A percentile compares a stretch with the other conserved stretches of the same genome.
phyloP scores from a whole-genome alignment of 2,329 filamentous ascomycete genomes.

The Trichoderma sp. region DNA sequence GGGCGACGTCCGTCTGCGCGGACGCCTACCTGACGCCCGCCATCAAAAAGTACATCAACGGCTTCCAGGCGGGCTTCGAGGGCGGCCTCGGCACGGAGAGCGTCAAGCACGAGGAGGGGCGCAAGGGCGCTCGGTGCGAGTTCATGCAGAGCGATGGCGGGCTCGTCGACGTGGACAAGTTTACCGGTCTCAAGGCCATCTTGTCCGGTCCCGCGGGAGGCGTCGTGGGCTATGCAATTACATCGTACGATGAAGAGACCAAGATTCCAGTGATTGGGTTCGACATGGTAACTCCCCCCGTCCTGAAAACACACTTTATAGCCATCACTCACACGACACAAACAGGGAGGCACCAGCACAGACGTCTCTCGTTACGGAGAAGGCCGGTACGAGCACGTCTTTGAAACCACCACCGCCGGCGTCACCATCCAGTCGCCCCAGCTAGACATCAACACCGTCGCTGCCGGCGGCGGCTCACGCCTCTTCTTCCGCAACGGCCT shows the following conservation, averaged over 20 bases:
- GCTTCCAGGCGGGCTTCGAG: conserved; percentile 78
- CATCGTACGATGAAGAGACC: conserved; percentile 81
- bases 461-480: conserved; percentile 81
- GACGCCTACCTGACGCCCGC: conserved; percentile 51
- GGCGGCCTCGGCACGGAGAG: conserved; percentile 77
- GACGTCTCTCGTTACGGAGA: conserved; percentile 87
- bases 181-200: conserved; percentile 83
- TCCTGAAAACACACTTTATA: no score
- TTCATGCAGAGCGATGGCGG: conserved; percentile 92
- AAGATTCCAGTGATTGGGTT: conserved; percentile 89
- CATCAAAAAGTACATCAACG: conserved; percentile 58
- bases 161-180: conserved; percentile 72
- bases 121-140: conserved; percentile 78
- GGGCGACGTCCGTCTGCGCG: conserved; percentile 48
- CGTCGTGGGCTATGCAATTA: conserved; percentile 89
- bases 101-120: conserved; percentile 65
- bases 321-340: background rate
- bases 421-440: conserved; percentile 92
- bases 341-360: conserved; percentile 77
- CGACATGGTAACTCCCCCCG: conserved; percentile 65
- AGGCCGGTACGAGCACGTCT: conserved; percentile 88
- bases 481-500: conserved; percentile 88
- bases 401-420: conserved; percentile 92
- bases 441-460: conserved; percentile 92
- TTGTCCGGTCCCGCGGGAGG: conserved; percentile 90